Conservation (phyloP, 495 filamentous ascomycete genomes). For the Trichoderma reesei region DNA sequence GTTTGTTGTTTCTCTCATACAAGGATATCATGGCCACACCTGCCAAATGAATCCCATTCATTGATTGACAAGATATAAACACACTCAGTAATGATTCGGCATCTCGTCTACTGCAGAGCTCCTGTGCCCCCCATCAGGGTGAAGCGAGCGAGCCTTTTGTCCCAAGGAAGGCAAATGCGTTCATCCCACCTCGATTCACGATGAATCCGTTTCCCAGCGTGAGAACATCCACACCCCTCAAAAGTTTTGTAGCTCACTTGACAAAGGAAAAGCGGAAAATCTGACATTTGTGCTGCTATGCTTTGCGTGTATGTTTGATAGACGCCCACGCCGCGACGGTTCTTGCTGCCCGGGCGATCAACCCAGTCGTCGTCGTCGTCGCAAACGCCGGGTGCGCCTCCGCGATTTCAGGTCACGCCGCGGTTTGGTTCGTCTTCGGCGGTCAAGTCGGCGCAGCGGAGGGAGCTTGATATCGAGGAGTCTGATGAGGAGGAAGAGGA, state of each 20-base stretch:
- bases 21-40: neutral
- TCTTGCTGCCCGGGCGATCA: constrained; percentile 29
- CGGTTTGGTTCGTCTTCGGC: constrained; percentile 26
- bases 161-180: neutral
- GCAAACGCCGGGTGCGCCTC: constrained; percentile 17
- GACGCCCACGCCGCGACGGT: constrained; percentile 35
- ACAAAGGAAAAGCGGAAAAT: too few species aligned
- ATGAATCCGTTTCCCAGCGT: constrained; percentile 2
- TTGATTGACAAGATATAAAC: neutral
- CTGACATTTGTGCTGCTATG: too few species aligned
- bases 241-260: too few species aligned
- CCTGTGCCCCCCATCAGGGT: neutral
- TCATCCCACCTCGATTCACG: neutral
- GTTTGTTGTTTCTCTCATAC: neutral
- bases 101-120: neutral
- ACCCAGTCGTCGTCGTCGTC: constrained; percentile 23
- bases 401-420: constrained; percentile 32
- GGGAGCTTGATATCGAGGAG: neutral
- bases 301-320: constrained; percentile 11
- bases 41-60: neutral
- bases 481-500: constrained; percentile 16
- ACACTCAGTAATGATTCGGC: neutral
- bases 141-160: neutral
- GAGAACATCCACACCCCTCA: too few species aligned
- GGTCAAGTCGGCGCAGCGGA: neutral